Evolutionary conservation across 805 yeast species (phyloP).

Genomic region (Starmerella stellata): DNA sequence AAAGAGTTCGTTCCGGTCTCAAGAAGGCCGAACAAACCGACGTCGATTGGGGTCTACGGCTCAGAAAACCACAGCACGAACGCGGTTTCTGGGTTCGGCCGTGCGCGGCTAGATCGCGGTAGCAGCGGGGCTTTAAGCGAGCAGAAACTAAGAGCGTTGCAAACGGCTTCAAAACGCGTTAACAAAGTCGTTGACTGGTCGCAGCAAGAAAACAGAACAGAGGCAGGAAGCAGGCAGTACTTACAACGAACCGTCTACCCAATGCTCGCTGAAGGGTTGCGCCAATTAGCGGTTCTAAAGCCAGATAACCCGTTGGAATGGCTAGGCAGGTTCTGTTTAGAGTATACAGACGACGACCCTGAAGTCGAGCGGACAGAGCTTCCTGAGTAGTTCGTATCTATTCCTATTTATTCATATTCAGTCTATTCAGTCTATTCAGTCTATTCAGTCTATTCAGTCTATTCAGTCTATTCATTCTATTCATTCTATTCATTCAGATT

Average conservation of each 20-base stretch:
- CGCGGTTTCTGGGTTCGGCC: background rate
- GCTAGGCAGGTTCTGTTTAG: background rate
- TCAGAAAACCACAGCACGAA: background rate
- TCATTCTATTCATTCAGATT: too few species aligned
- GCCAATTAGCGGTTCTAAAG: background rate
- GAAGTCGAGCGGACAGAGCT: constrained; percentile 26
- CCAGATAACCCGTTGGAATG: background rate
- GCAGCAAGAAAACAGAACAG: background rate
- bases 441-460: too few species aligned
- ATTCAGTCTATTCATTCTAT: too few species aligned
- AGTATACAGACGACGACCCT: background rate
- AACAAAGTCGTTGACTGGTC: background rate
- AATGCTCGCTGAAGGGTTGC: background rate
- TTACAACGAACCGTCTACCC: background rate
- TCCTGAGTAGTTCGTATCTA: too few species aligned
- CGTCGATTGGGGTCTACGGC: background rate
- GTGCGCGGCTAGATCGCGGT: background rate
- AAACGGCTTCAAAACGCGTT: background rate
- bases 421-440: too few species aligned
- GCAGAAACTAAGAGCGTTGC: background rate
- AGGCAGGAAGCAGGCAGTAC: background rate
- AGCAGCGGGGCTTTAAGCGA: background rate
- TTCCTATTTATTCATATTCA: too few species aligned
- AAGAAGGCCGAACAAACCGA: background rate
- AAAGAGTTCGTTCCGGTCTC: background rate